phyloP scores from a whole-genome alignment of 495 filamentous ascomycete genomes.

The Penicillium flavigenum region DNA sequence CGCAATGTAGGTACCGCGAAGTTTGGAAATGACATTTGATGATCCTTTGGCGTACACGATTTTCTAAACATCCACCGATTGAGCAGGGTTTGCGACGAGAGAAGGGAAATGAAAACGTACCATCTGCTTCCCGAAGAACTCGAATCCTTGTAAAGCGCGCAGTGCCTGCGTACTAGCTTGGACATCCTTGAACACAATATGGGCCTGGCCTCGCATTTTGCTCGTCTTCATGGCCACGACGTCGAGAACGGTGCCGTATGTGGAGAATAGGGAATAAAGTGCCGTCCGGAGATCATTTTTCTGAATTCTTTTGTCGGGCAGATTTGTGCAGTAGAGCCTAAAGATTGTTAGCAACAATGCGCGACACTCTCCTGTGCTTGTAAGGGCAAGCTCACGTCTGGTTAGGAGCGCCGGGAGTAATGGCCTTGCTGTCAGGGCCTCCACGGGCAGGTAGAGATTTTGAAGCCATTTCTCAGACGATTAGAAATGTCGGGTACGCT shows the following conservation, averaged over 20 bases:
- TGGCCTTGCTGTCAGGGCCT: slow-evolving; percentile 38
- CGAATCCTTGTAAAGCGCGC: slow-evolving; percentile 79
- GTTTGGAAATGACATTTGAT: slow-evolving; percentile 79
- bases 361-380: slow-evolving; percentile 14
- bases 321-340: slow-evolving; percentile 83
- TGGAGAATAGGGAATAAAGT: slow-evolving; percentile 90
- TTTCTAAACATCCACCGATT: slow-evolving; percentile 52
- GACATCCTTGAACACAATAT: slow-evolving; percentile 85
- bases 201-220: slow-evolving; percentile 94
- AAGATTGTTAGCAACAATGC: slow-evolving; percentile 30
- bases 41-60: slow-evolving; percentile 86
- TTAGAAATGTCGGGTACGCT: not conserved
- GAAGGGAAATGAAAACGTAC: slow-evolving; percentile 48
- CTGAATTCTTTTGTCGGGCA: slow-evolving; percentile 72
- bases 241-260: slow-evolving; percentile 90
- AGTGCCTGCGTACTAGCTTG: slow-evolving; percentile 87
- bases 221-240: slow-evolving; percentile 84
- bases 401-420: slow-evolving; percentile 53
- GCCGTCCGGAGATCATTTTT: slow-evolving; percentile 80
- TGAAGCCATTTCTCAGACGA: slow-evolving; percentile 37
- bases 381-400: slow-evolving; percentile 61
- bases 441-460: slow-evolving; percentile 37
- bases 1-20: slow-evolving; percentile 82
- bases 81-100: not conserved
- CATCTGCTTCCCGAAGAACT: slow-evolving; percentile 85